Base-by-base conservation (phyloP, 371 early-diverging fungal genomes). In the Lichtheimia ornata region DNA sequence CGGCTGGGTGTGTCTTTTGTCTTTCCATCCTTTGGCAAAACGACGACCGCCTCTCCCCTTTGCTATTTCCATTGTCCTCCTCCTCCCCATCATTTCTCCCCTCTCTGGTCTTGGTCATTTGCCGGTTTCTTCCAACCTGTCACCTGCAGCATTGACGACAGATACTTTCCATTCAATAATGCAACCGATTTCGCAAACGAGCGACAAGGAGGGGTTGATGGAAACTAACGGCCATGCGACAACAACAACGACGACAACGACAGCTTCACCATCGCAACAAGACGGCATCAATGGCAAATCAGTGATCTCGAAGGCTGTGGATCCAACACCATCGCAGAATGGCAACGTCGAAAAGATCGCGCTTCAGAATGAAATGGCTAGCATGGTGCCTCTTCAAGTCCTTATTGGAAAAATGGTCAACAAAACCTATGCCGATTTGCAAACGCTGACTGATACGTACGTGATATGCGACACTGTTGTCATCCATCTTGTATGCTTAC, bases 401-500 rank as follows among this genome's bases (percentile, higher is more conserved):
- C 68, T 87, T 50, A 73, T 87, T 63, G 82, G 81, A 47, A 84
- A 84, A 64, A 64, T 87, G 64, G 62, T 84, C 61, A 74, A 79
- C 56, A 81, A 84, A 64, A 70, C 83, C 2, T 73, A 83, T 62
- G 74, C 81, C 24, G 85, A 87, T 65, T 67, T 87, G 47, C 74
- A 81, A 63, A 83, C 83, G 13, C 61, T 84, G 22, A 79, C 80
- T 25, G 87, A 87, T 62, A 79, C 83, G 87, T 84, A 84, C 54
- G 28, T 59, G 17, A 43, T 41, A 28, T 62, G 43, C 41, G 20
- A 27, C 13, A 18, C 22, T 6, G 28, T 17, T 45, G 22, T 1
- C 22, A 24, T 45, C 42, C 27, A 28, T 35, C 17, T 62, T 35
- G 17, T 18, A 5, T 51, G 41, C 54, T 54, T 13, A 7, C 40